These are phyloP conservation scores for Multifurca ochricompacta DNA, from an alignment of 768 basidiomycete species.

Conservation along the genomic window DNA sequence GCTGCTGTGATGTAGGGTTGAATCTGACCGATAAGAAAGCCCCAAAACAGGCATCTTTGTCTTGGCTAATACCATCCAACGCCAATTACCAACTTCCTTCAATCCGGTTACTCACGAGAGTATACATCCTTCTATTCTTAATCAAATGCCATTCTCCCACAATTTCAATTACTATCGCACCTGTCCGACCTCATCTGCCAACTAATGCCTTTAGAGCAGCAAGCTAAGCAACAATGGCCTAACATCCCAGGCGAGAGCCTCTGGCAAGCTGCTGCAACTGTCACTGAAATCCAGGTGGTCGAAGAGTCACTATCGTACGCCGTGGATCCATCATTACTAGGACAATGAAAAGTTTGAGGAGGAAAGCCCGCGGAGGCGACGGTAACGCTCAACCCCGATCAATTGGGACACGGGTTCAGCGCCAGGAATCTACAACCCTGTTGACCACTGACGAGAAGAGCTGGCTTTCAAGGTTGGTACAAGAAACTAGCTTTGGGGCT, in stretches of 20 bases:
- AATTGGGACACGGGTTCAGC: background rate
- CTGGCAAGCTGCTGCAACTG: background rate
- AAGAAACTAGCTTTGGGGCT: conserved; percentile 1
- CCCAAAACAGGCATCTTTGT: conserved; percentile 25
- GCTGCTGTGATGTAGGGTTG: background rate
- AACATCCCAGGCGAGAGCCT: background rate
- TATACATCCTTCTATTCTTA: conserved; percentile 14
- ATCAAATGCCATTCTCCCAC: conserved; percentile 5
- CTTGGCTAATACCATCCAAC: conserved; percentile 1
- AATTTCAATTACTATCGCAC: background rate
- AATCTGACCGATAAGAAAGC: conserved; percentile 27
- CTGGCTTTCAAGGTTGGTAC: background rate
- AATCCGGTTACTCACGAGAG: conserved; percentile 10
- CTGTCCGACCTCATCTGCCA: conserved; percentile 9
- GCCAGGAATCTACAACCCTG: background rate
- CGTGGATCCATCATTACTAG: background rate
- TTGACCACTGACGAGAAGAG: background rate
- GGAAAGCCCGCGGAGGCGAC: background rate
- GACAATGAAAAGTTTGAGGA: background rate
- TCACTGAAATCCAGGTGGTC: background rate
- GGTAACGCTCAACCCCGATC: background rate
- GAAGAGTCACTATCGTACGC: background rate
- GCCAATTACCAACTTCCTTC: conserved; percentile 3
- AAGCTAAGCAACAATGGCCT: conserved; percentile 1
- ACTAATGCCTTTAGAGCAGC: conserved; percentile 11